Base-by-base conservation (phyloP, 2,329 filamentous ascomycete genomes). In the Aspergillus pseudotamarii region DNA sequence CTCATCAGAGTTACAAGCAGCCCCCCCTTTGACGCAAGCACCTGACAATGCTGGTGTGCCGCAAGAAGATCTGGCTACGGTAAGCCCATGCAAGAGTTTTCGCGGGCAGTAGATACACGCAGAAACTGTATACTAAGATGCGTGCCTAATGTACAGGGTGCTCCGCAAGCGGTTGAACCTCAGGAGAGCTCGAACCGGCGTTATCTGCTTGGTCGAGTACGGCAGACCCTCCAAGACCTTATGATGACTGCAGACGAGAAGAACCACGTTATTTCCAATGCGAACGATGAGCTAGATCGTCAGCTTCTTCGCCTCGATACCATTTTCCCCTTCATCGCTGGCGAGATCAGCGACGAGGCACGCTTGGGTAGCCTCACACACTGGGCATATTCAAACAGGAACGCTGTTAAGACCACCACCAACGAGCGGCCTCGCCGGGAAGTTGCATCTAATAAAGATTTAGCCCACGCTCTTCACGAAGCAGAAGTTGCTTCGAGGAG, bases 191-290 rank as follows among this genome's bases (percentile, higher is more conserved):
- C 72, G 69, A 73, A 71, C 59, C 79, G 80, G 67, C 88, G 92
- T 68, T 87, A 91, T 72, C 83, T 94, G 48, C 96, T 94, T 75
- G 88, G 89, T 71, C 89, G 92, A 64, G 88, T 94, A 59, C 89
- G 93, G 43, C 85, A 88, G 71, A 90, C 91, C 68, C 89, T 97
- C 58, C 88, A 90, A 68, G 91, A 94, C 70, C 91, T 98, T 83
- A 88, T 98, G 51, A 88, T 93, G 55, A 94, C 94, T 1, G 86
- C 98, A 43, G 95, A 99, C 74, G 95, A 99, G 80, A 99, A 99
- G 81, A 97, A 97, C 69, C 94, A 97, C 70, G 95, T 99, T 70
- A 91, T 98, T 61, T 91, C 92, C 43, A 96, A 94, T 19, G 94
- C 95, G 60, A 95, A 94, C 72, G 92, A 96, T 70, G 92, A 94